Evolutionary conservation across 2,329 filamentous ascomycete species (phyloP), one percentile per base, ranked within the genome.

Genomic region (Beauveria brongniartii): DNA sequence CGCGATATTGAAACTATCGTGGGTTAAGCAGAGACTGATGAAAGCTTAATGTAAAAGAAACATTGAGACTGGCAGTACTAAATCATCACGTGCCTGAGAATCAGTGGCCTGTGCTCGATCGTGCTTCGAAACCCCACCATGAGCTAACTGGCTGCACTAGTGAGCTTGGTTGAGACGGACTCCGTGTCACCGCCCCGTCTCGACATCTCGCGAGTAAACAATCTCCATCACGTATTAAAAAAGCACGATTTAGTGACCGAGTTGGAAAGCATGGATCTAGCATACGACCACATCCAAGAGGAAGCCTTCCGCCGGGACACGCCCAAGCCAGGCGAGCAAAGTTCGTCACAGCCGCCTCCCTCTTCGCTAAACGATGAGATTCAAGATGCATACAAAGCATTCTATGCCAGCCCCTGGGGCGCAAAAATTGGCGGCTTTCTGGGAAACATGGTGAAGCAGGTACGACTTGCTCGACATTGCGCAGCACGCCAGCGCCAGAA

Each of bases 221-320:
- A 3, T 20, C 22, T 14, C 20, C 8, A 22, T 41, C 55, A 22
- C 44, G 41, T 30, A 26, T 20, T 22, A 20, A 9, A 26, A 20
- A 20, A 41, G 6, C 16, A 40, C 30, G 30, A 50, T 14, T 12
- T 16, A 20, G 14, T 22, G 18, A 51, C 8, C 41, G 12, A 24
- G 20, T 22, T 18, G 41, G 26, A 14, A 57, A 69, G 65, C 65
- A 97, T 99, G 94, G 94, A 99, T 83, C 82, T 95, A 70, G 92
- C 92, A 50, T 99, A 97, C 82, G 94, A 99, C 71, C 92, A 96
- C 74, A 96, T 97, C 69, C 87, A 91, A 72, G 91, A 96, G 78
- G 88, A 94, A 73, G 83, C 85, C 56, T 82, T 90, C 64, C 80
- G 83, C 44, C 82, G 85, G 68, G 80, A 86, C 77, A 80, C 65